Percentiles rank a stretch among this genome's conserved stretches.
Conservation (phyloP, 2,329 filamentous ascomycete species). For the Pleoardoris graminearum region DNA sequence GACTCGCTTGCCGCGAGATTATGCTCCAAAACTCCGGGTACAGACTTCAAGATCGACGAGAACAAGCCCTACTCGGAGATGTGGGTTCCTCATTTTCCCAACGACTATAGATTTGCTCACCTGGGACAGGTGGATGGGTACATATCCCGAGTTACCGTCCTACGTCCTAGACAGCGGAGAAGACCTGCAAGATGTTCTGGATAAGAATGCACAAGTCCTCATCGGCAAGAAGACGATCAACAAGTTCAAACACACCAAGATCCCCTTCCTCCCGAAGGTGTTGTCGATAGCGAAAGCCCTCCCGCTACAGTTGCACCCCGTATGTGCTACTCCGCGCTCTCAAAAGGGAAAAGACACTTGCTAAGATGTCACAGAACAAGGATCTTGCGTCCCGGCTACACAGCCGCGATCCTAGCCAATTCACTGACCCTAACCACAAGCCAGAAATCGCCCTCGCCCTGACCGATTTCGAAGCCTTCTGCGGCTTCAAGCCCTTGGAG, state of each 20-base stretch:
- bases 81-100: constrained; percentile 22
- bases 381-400: constrained; percentile 67
- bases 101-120: constrained; percentile 11
- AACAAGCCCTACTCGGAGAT: constrained; percentile 66
- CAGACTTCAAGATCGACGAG: constrained; percentile 66
- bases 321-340: constrained; percentile 15
- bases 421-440: constrained; percentile 76
- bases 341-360: neutral
- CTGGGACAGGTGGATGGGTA: constrained; percentile 66
- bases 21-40: constrained; percentile 66
- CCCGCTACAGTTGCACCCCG: constrained; percentile 73
- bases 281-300: constrained; percentile 76
- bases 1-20: constrained; percentile 68
- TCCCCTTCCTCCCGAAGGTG: constrained; percentile 76
- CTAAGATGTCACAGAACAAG: constrained; percentile 55
- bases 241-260: constrained; percentile 63
- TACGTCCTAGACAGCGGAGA: constrained; percentile 65
- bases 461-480: constrained; percentile 73
- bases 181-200: constrained; percentile 65
- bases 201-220: constrained; percentile 63
- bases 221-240: constrained; percentile 65
- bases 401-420: constrained; percentile 64
- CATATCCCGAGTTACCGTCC: constrained; percentile 71
- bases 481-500: constrained; percentile 69
- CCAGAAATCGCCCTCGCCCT: constrained; percentile 77